phyloP scores from a whole-genome alignment of 2,329 filamentous ascomycete genomes.

The Pseudocercospora cruenta region DNA sequence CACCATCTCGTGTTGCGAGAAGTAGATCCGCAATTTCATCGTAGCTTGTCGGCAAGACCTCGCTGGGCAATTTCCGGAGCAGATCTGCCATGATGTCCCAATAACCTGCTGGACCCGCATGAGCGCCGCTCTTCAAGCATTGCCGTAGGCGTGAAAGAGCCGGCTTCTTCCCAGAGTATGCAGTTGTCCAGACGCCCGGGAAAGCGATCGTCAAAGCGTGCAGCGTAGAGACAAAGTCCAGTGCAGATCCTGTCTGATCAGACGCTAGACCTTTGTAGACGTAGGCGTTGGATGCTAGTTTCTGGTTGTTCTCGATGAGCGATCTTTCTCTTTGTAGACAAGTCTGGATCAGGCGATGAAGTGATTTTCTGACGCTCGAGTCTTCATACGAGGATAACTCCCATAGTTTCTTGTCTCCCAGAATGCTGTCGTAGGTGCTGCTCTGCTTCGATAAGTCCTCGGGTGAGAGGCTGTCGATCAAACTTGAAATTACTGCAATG shows the following conservation, averaged over 20 bases:
- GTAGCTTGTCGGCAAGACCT: conserved; percentile 57
- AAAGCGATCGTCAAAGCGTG: conserved; percentile 65
- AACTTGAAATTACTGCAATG: conserved; percentile 57
- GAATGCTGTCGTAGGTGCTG: conserved; percentile 65
- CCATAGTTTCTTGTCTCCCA: conserved; percentile 67
- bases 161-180: conserved; percentile 62
- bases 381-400: conserved; percentile 61
- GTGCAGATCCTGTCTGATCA: conserved; percentile 73
- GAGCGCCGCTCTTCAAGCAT: conserved; percentile 82
- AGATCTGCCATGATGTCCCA: conserved; percentile 72
- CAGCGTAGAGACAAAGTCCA: conserved; percentile 70
- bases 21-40: conserved; percentile 66
- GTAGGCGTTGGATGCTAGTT: conserved; percentile 68
- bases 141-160: conserved; percentile 64
- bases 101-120: conserved; percentile 71
- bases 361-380: conserved; percentile 59
- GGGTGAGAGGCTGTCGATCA: conserved; percentile 50
- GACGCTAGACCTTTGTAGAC: conserved; percentile 74
- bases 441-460: conserved; percentile 64
- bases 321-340: conserved; percentile 53
- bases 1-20: conserved; percentile 69
- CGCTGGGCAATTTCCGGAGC: conserved; percentile 58
- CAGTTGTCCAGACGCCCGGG: conserved; percentile 73
- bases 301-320: conserved; percentile 45
- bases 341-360: conserved; percentile 60